Percentiles rank a stretch among this genome's conserved stretches.
These are phyloP conservation scores for Hymenoscyphus fraxineus DNA, from an alignment of 2,329 filamentous ascomycete genomes.

Conservation along the genomic window DNA sequence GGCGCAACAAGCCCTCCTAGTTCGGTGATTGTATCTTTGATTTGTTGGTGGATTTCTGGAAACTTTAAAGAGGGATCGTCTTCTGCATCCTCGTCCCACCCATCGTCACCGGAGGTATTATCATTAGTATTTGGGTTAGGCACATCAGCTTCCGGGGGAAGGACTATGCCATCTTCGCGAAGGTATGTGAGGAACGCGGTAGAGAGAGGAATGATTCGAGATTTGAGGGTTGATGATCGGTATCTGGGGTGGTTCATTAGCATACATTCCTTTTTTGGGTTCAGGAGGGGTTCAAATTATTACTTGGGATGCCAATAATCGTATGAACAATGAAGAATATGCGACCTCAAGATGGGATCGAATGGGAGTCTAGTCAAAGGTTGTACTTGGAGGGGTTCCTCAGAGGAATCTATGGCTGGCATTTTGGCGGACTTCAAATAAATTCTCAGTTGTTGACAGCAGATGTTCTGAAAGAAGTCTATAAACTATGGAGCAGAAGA, in stretches of 20 bases:
- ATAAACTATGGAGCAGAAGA: too few species aligned
- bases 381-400: conserved; percentile 15
- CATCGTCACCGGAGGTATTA: conserved; percentile 49
- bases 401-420: conserved; percentile 26
- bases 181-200: conserved; percentile 79
- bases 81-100: conserved; percentile 44
- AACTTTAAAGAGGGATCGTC: conserved; percentile 41
- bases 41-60: conserved; percentile 69
- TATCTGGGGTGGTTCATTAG: conserved; percentile 51
- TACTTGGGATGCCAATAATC: conserved; percentile 84
- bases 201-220: conserved; percentile 75
- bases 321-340: conserved; percentile 93
- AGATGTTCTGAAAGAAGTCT: too few species aligned
- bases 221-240: conserved; percentile 76
- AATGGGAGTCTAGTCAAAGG: conserved; percentile 56
- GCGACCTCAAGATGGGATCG: conserved; percentile 75
- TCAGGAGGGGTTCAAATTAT: conserved; percentile 19
- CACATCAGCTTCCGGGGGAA: conserved; percentile 59
- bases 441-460: background rate
- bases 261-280: background rate
- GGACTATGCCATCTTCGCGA: conserved; percentile 84
- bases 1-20: conserved; percentile 84
- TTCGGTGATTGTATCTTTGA: conserved; percentile 73
- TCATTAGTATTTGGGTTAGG: conserved; percentile 25
- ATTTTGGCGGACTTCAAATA: conserved; percentile 17